Conservation (phyloP, 2,329 filamentous ascomycete species). For the Venturia oleaginea region DNA sequence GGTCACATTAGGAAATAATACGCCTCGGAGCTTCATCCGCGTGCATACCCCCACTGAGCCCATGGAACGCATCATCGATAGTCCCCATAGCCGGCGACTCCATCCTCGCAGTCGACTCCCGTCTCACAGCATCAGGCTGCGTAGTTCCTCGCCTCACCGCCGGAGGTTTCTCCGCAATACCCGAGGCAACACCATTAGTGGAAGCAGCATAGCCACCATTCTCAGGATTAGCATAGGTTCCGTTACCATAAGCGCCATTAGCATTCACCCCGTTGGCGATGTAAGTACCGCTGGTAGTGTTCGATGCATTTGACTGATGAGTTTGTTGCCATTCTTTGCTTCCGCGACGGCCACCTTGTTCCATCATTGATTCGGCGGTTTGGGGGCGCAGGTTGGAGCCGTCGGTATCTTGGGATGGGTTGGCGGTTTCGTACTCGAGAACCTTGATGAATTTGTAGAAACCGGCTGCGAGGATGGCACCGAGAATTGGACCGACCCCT, state of each 20-base stretch:
- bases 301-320: neutral
- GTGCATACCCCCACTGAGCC: slow-evolving; percentile 5
- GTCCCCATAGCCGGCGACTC: slow-evolving; percentile 8
- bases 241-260: neutral
- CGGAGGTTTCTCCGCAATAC: neutral
- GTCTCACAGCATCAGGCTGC: neutral
- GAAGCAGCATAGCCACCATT: neutral
- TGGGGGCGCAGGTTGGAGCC: neutral
- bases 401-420: slow-evolving; percentile 12
- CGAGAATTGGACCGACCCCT: slow-evolving; percentile 11
- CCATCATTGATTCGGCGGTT: slow-evolving; percentile 9
- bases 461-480: slow-evolving; percentile 10
- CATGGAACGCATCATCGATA: slow-evolving; percentile 8
- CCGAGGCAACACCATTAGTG: neutral
- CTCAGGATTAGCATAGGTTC: too few species aligned
- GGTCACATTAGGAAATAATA: neutral
- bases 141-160: neutral
- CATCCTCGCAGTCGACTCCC: neutral
- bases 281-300: neutral
- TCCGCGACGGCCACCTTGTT: neutral
- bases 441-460: slow-evolving; percentile 20
- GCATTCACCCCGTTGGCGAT: neutral
- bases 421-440: slow-evolving; percentile 13
- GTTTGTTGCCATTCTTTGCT: slow-evolving; percentile 6
- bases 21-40: neutral